Percentiles rank a stretch among this genome's conserved stretches.
phyloP scores from a whole-genome alignment of 192 early-diverging fungal species.

The Thamnidium elegans region DNA sequence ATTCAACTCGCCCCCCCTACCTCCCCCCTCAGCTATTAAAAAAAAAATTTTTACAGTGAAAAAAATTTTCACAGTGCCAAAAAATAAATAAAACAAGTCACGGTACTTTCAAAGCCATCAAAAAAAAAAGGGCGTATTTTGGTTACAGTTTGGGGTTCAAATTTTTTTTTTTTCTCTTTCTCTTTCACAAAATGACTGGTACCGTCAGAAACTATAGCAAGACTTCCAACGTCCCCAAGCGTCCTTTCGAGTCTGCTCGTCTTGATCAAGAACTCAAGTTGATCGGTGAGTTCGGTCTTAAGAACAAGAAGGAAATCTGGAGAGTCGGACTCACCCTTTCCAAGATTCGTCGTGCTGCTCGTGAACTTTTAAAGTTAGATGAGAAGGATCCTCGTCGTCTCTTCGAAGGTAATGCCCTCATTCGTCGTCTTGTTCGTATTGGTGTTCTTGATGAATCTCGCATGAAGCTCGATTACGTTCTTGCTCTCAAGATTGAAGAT shows the following conservation, averaged over 20 bases:
- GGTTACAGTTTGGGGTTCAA: no score
- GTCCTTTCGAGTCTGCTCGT: constrained; percentile 95
- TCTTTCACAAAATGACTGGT: constrained; percentile 38
- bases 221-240: constrained; percentile 94
- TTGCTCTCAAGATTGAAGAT: constrained; percentile 96
- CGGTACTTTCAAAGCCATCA: no score
- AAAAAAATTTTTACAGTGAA: no score
- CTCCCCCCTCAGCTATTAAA: no score
- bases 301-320: constrained; percentile 99
- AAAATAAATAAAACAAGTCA: no score
- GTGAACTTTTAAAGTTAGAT: constrained; percentile 97
- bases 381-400: constrained; percentile 96
- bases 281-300: constrained; percentile 95
- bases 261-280: constrained; percentile 93
- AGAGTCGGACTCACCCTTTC: constrained; percentile 95
- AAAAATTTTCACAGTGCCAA: no score
- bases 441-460: constrained; percentile 97
- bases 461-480: constrained; percentile 98
- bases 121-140: no score
- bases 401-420: constrained; percentile 99
- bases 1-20: no score
- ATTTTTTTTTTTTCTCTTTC: constrained; percentile 14
- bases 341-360: constrained; percentile 99
- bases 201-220: constrained; percentile 60
- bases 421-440: constrained; percentile 96